Evolutionary conservation across 352 stramenopile species (phyloP), one percentile per base, ranked within the genome.

Genomic region (Pythium chondricola): DNA sequence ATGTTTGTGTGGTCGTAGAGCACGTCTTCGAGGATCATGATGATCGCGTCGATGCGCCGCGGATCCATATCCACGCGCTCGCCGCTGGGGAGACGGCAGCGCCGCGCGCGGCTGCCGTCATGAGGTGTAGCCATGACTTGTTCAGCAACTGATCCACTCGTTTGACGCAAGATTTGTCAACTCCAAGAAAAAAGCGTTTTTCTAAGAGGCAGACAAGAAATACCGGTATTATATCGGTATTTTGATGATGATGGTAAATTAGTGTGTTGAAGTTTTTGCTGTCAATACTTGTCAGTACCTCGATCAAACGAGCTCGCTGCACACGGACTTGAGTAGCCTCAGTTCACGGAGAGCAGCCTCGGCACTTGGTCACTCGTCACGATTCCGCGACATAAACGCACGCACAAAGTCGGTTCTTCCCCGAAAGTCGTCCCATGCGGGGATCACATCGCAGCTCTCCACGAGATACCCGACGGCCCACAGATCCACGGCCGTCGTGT

Each of bases 21-120:
- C 30, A 93, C 82, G 61, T 93, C 82, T 45, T 93, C 82, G 20
- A 93, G 68, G 58, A 88, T 90, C 67, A 93, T 87, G 31, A 85
- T 74, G 16, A 93, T 63, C 1, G 82, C 82, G 31, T 86, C 71
- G 27, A 93, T 70, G 37, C 78, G 78, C n/a, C 78, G 67, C 37
- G 65, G 65, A 53, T 70, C 59, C 18, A 67, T 59, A 38, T 69
- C 38, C 27, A 63, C 46, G 14, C 67, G 63, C 48, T 68, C 67
- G 33, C 63, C 63, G 31, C 60, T 71, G 30, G 63, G 62, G 25
- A 71, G 46, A 4, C 65, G 65, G 13, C 52, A 53, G 33, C 58
- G 65, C 17, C 55, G 55, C 21, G 55, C 27, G 31, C 40, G 53
- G 29, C 29, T 33, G 29, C 29, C 29, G 8, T 33, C 29, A 13